Base-by-base conservation (phyloP, 345 rosid genomes). In the Geranium brycei region DNA sequence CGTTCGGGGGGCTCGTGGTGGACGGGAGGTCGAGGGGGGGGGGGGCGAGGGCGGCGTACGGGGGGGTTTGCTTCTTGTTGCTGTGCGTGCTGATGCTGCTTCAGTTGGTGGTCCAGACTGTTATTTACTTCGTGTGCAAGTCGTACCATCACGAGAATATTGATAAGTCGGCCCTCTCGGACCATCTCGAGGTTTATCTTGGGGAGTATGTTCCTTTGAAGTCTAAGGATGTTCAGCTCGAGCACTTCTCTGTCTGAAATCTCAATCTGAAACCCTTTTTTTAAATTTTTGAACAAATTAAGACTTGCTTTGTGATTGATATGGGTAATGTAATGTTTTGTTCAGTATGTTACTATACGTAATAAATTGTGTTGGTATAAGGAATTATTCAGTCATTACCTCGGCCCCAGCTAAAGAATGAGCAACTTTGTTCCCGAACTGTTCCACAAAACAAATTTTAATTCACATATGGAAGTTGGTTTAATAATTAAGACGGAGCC, bases 71-170 rank as follows among this genome's bases (percentile, higher is more conserved):
- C 7, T 67, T 74, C 14, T 64, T 35, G 73, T 18, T 85, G 77
- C 73, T 79, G 13, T 68, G 69, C 31, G 70, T 8, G 17, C 32
- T 78, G 70, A 68, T 69, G 8, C 63, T 81, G 67, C 71, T 76
- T 18, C 71, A 69, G 58, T 76, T 81, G 19, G 83, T 80, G 0
- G 62, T 78, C 18, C 81, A 81, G 10, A 79, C 87, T 0, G 86
- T 81, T 57, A 60, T 83, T 19, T 83, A 78, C 79, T 79, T 81
- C 19, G 83, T 81, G 18, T 85, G 91, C 77, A 83, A 85, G 63
- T 81, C 86, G 0, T 75, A 77, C 58, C 87, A 85, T 65, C 86
- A 73, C 65, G 79, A 85, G 60, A 80, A 76, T 28, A 81, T 85
- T 10, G 80, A 76, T 64, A 81, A 83, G 64, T 78, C 82, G 4